Evolutionary conservation across 495 filamentous ascomycete genomes (phyloP), one percentile per base, ranked within the genome.

Genomic region (Aspergillus cavernicola): DNA sequence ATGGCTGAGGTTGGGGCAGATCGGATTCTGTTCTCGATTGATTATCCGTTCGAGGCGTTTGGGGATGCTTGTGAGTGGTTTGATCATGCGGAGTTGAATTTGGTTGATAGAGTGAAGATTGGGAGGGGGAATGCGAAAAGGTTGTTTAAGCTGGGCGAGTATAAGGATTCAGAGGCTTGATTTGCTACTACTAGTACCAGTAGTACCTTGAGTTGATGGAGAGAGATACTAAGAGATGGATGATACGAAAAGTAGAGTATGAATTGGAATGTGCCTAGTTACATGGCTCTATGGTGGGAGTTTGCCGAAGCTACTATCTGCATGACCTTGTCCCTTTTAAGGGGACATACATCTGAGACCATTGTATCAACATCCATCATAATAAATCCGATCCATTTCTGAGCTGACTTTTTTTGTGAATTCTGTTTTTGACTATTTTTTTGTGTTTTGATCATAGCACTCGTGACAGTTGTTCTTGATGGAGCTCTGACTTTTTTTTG

Each of bases 61-160:
- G 64, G 59, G 53, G 77, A 81, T 66, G 79, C 68, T 0, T 79
- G 77, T 58, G 66, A 64, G 1, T 84, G 80, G 79, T 84, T 79
- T 62, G 74, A 77, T 74, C 57, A 60, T 24, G 70, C 74, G 6
- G 72, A 77, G 49, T 53, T 80, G 52, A 69, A 73, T 6, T 58
- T 63, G 3, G 59, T 63, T 0, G 67, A 80, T 52, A 73, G 75
- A 56, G 58, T 70, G 58, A 71, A 77, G 59, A 75, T 82, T 48
- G 80, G 69, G 9, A 64, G 78, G 52, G 70, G 70, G 41, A 84
- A 82, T 57, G 80, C 80, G 4, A 81, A 81, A 55, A 68, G 57
- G 59, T 50, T 84, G 44, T 84, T 81, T 19, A 73, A 68, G 59
- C 69, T 75, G 53, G 70, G 71, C 24, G 55, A 47, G 48, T 75